A percentile compares a stretch with the other conserved stretches of the same genome.
Conservation (phyloP, 1,139 yeast genomes). For the Candida buenavistaensis region DNA sequence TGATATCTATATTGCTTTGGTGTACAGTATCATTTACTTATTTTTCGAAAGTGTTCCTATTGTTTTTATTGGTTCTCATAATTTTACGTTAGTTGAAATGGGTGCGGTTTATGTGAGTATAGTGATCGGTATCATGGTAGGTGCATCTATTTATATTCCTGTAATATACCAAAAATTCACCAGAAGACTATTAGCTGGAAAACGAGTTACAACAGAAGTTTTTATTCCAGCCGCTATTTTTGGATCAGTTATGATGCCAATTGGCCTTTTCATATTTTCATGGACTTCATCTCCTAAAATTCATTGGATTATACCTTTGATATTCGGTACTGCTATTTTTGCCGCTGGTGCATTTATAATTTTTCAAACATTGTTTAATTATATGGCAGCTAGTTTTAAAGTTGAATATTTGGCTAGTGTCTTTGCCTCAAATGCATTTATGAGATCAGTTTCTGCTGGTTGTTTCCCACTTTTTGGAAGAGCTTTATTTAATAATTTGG, state of each 20-base stretch:
- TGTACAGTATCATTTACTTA: slow-evolving; percentile 54
- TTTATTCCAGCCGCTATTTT: slow-evolving; percentile 45
- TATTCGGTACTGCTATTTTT: slow-evolving; percentile 42
- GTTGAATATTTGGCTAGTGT: slow-evolving; percentile 54
- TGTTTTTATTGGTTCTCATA: slow-evolving; percentile 43
- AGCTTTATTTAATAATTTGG: slow-evolving; percentile 48
- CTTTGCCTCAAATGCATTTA: slow-evolving; percentile 55
- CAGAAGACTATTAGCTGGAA: slow-evolving; percentile 21
- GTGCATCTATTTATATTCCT: slow-evolving; percentile 25
- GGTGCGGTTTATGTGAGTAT: slow-evolving; percentile 50
- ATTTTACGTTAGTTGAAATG: slow-evolving; percentile 49
- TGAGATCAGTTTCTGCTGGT: slow-evolving; percentile 55
- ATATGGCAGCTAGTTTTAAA: slow-evolving; percentile 30
- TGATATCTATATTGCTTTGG: slow-evolving; percentile 51
- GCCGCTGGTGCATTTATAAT: slow-evolving; percentile 39
- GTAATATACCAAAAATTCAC: slow-evolving; percentile 24
- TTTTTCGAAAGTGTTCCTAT: slow-evolving; percentile 67
- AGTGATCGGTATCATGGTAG: slow-evolving; percentile 41
- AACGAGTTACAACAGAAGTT: slow-evolving; percentile 36
- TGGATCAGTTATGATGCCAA: slow-evolving; percentile 43
- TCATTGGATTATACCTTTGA: slow-evolving; percentile 46
- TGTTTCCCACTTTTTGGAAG: slow-evolving; percentile 63
- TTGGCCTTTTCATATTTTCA: slow-evolving; percentile 48
- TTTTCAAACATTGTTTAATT: slow-evolving; percentile 41
- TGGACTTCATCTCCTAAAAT: slow-evolving; percentile 45